Evolutionary conservation across 345 rosid species (phyloP).

Genomic region (Bruguiera sexangula): DNA sequence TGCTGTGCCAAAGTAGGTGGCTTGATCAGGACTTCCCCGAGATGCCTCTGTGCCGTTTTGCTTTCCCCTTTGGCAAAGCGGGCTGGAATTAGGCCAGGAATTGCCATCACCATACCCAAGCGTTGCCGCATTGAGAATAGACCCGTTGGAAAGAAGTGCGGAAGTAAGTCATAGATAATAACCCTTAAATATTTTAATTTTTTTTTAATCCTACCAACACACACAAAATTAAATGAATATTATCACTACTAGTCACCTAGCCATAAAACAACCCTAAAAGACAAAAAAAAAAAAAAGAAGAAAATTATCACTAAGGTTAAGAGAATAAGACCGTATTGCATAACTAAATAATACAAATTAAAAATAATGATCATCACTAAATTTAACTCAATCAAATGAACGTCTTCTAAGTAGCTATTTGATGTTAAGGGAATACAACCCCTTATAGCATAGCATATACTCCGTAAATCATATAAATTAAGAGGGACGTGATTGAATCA

Average conservation of each 20-base stretch:
- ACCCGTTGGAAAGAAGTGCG: slow-evolving; percentile 70
- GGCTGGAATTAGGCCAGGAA: slow-evolving; percentile 71
- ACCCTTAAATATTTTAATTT: background rate
- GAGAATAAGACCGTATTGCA: too few relatives aligned
- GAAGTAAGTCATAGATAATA: slow-evolving; percentile 41
- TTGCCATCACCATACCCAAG: slow-evolving; percentile 72
- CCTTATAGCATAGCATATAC: too few relatives aligned
- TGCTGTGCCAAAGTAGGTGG: slow-evolving; percentile 73
- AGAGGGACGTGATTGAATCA: too few relatives aligned
- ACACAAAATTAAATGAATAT: background rate
- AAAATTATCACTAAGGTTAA: background rate
- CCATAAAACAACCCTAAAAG: too few relatives aligned
- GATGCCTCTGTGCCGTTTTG: slow-evolving; percentile 69
- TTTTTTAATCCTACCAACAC: background rate
- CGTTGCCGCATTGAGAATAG: slow-evolving; percentile 78
- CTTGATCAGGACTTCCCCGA: slow-evolving; percentile 60
- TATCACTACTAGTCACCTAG: too few relatives aligned
- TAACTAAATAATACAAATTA: too few relatives aligned
- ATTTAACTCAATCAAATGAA: too few relatives aligned
- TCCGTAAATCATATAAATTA: too few relatives aligned
- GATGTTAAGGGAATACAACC: too few relatives aligned
- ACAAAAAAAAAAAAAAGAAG: background rate
- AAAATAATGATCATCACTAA: too few relatives aligned
- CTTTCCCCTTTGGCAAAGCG: slow-evolving; percentile 76
- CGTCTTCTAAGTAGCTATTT: too few relatives aligned